A percentile compares a stretch with the other conserved stretches of the same genome.
phyloP scores from a whole-genome alignment of 2,329 filamentous ascomycete genomes.

The Chalaropsis thielavioides region DNA sequence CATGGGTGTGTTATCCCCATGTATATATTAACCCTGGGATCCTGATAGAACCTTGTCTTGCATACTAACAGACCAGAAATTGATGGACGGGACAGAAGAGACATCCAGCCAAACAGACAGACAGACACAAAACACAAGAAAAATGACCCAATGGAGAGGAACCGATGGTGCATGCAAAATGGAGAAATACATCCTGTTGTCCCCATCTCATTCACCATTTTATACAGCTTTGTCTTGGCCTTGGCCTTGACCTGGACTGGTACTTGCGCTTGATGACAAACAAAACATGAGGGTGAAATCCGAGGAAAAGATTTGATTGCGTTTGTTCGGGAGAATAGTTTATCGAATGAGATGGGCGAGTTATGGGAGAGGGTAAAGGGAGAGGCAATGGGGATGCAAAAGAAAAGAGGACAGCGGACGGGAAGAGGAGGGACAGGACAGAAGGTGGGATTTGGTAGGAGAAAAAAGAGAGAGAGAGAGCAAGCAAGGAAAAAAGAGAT shows the following conservation, averaged over 20 bases:
- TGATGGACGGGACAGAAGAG: neutral
- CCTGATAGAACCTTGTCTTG: neutral
- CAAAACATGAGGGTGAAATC: neutral
- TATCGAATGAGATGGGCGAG: no score
- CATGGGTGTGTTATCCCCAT: neutral
- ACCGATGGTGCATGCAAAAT: conserved; percentile 1
- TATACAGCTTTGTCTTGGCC: conserved; percentile 1
- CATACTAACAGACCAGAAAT: neutral
- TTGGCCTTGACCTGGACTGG: neutral
- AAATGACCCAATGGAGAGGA: conserved; percentile 1
- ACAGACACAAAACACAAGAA: neutral
- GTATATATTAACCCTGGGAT: neutral
- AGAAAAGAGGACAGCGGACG: no score
- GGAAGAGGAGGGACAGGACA: no score
- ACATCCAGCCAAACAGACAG: neutral
- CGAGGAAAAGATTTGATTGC: neutral
- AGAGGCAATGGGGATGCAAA: no score
- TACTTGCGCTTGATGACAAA: neutral
- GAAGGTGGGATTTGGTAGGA: no score
- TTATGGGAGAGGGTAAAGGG: no score
- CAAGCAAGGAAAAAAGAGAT: neutral
- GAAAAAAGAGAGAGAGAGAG: neutral
- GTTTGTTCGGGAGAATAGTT: no score
- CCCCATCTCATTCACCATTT: conserved; percentile 2
- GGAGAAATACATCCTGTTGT: conserved; percentile 4